Conservation (phyloP, 2,329 filamentous ascomycete genomes). For the Fusarium ambrosium region DNA sequence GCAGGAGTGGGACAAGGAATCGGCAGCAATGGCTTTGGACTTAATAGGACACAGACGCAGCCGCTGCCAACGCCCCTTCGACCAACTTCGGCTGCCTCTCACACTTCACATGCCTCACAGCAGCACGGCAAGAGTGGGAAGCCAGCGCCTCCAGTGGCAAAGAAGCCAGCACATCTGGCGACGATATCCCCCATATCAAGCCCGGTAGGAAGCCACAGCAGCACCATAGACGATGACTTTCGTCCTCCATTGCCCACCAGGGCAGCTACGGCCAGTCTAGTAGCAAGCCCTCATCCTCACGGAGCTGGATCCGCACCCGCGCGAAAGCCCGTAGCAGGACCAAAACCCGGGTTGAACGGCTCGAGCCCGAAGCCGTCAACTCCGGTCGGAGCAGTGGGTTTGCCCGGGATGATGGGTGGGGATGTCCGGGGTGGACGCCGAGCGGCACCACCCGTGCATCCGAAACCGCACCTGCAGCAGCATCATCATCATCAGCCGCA, state of each 20-base stretch:
- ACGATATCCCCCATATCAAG: conserved; percentile 46
- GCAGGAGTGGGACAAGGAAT: conserved; percentile 32
- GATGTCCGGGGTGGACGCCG: conserved; percentile 35
- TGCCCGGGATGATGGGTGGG: conserved; percentile 39
- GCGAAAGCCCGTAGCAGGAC: conserved; percentile 47
- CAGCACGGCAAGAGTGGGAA: conserved; percentile 53
- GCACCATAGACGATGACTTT: conserved; percentile 43
- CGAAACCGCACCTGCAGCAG: conserved; percentile 39
- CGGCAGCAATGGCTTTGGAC: conserved; percentile 29
- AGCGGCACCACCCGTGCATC: conserved; percentile 36
- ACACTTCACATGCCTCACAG: conserved; percentile 49
- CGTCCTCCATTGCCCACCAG: conserved; percentile 44
- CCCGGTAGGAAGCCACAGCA: conserved; percentile 34
- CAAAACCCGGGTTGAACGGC: conserved; percentile 41
- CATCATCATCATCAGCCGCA: conserved; percentile 45
- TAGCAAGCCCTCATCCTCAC: conserved; percentile 25
- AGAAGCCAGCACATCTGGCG: conserved; percentile 71
- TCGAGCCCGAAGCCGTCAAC: conserved; percentile 34
- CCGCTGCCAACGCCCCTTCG: conserved; percentile 48
- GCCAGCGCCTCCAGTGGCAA: conserved; percentile 69
- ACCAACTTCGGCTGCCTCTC: conserved; percentile 54
- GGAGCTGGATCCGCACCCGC: conserved; percentile 21
- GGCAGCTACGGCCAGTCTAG: conserved; percentile 33
- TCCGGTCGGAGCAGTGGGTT: conserved; percentile 33
- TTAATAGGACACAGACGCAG: conserved; percentile 46